Conservation (phyloP, 2,329 filamentous ascomycete species). For the Dothidotthia symphoricarpi region DNA sequence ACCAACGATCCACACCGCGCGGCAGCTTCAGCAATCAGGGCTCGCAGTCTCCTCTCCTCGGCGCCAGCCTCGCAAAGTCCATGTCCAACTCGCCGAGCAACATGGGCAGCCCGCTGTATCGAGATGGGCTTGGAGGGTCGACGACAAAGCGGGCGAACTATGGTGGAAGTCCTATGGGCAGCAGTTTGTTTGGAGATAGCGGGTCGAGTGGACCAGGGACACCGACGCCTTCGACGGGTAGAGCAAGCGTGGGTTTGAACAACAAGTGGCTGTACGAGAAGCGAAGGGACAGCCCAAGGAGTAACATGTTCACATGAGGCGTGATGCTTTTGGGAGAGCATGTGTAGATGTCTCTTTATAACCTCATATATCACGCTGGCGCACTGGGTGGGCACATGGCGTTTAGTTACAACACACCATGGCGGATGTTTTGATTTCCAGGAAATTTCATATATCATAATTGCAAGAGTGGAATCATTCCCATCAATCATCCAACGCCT, state of each 20-base stretch:
- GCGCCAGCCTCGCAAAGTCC: constrained; percentile 22
- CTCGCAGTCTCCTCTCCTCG: constrained; percentile 53
- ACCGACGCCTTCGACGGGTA: constrained; percentile 61
- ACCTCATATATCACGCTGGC: constrained; percentile 34
- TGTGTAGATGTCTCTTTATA: constrained; percentile 30
- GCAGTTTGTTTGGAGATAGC: constrained; percentile 33
- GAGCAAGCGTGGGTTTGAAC: constrained; percentile 74
- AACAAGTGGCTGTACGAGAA: constrained; percentile 95
- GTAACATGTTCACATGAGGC: constrained; percentile 28
- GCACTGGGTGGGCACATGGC: constrained; percentile 5
- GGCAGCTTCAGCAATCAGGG: constrained; percentile 55
- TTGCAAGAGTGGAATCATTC: too few species aligned
- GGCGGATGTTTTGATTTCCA: too few species aligned
- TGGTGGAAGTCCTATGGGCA: constrained; percentile 50
- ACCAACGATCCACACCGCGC: constrained; percentile 71
- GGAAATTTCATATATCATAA: too few species aligned
- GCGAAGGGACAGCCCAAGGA: constrained; percentile 56
- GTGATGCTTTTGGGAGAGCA: too few species aligned
- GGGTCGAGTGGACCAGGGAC: constrained; percentile 57
- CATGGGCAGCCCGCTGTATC: constrained; percentile 57
- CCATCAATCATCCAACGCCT: constrained; percentile 3
- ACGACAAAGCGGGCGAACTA: constrained; percentile 62
- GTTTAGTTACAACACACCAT: background rate
- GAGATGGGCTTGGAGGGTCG: constrained; percentile 60
- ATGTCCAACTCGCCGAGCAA: constrained; percentile 49